Evolutionary conservation across 75 land plant genomes (phyloP).

Genomic region (Selaginella moellendorffii): DNA sequence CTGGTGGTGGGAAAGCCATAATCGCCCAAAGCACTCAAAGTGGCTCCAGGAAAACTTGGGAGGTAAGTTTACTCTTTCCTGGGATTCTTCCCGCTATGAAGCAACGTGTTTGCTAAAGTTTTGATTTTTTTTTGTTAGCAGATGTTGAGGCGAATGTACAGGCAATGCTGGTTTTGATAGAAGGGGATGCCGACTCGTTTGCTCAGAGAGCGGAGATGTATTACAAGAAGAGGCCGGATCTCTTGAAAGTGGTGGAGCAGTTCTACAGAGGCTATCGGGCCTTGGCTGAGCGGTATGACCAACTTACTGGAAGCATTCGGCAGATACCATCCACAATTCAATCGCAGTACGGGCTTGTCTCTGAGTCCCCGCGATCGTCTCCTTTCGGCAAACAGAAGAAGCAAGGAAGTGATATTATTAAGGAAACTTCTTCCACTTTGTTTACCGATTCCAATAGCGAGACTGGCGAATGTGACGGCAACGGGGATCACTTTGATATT

Average conservation of each 20-base stretch:
- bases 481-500: neutral
- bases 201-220: slow-evolving; percentile 84
- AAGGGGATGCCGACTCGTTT: slow-evolving; percentile 86
- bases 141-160: slow-evolving; percentile 61
- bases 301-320: slow-evolving; percentile 42
- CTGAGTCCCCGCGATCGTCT: slow-evolving; percentile 12
- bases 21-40: slow-evolving; percentile 57
- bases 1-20: slow-evolving; percentile 89
- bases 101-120: slow-evolving; percentile 20
- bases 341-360: slow-evolving; percentile 2
- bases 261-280: slow-evolving; percentile 69
- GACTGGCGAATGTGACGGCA: neutral
- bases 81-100: slow-evolving; percentile 7
- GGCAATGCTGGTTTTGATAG: slow-evolving; percentile 53
- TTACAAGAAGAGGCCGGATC: slow-evolving; percentile 69
- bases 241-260: slow-evolving; percentile 64
- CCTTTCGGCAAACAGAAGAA: neutral
- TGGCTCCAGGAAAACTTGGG: slow-evolving; percentile 66
- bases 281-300: slow-evolving; percentile 69
- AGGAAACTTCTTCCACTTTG: neutral
- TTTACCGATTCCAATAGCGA: neutral
- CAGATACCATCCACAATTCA: slow-evolving; percentile 32
- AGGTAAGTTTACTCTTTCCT: slow-evolving; percentile 26
- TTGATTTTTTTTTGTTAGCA: slow-evolving; percentile 12
- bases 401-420: slow-evolving; percentile 5